Evolutionary conservation across 2,329 filamentous ascomycete genomes (phyloP).

Genomic region (Neofusicoccum umdonicola): DNA sequence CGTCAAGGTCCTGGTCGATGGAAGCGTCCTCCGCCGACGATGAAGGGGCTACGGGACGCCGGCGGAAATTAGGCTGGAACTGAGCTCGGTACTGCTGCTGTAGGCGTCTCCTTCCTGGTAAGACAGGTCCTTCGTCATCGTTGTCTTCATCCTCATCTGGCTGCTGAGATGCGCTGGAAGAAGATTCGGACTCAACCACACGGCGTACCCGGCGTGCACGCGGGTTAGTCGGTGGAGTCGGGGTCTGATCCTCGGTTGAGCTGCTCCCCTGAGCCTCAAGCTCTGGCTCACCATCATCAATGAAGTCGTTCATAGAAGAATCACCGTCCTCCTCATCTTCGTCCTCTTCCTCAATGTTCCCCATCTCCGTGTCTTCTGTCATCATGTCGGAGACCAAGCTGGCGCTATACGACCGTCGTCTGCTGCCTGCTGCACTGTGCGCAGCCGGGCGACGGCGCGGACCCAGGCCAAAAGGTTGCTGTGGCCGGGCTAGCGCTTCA

Average conservation of each 20-base stretch:
- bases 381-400: constrained; percentile 41
- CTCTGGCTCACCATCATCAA: constrained; percentile 32
- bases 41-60: constrained; percentile 20
- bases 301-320: constrained; percentile 44
- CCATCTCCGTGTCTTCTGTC: constrained; percentile 39
- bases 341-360: constrained; percentile 43
- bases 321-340: constrained; percentile 39
- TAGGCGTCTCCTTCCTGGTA: constrained; percentile 30
- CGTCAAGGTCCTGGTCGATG: constrained; percentile 35
- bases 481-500: constrained; percentile 33
- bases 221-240: constrained; percentile 27
- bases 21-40: constrained; percentile 27
- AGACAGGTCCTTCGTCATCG: constrained; percentile 37
- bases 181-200: constrained; percentile 40
- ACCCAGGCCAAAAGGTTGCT: constrained; percentile 26
- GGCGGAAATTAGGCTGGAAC: constrained; percentile 20
- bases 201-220: constrained; percentile 31
- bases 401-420: constrained; percentile 37
- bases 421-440: constrained; percentile 42
- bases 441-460: constrained; percentile 34
- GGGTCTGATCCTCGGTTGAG: constrained; percentile 31
- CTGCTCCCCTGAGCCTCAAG: constrained; percentile 28
- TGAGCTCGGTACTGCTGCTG: constrained; percentile 21
- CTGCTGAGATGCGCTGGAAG: constrained; percentile 33
- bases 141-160: constrained; percentile 38